These are phyloP conservation scores for Nymphaea thermarum DNA, from an alignment of 164 flowering plant species.

Conservation along the genomic window DNA sequence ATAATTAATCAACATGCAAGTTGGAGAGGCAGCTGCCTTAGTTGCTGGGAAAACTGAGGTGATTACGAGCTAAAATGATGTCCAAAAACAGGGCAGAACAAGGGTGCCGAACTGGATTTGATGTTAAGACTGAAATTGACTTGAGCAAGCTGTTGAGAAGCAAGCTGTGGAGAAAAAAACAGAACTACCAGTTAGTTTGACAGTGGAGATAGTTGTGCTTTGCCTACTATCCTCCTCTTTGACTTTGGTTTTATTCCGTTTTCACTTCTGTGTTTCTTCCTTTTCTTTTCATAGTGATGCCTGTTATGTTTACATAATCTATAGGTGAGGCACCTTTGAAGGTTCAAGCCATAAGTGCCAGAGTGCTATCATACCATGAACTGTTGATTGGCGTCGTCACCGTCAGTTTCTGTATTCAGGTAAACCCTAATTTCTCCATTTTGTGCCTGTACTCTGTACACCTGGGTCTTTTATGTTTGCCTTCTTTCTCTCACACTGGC, in stretches of 20 bases:
- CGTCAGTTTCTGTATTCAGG: background rate
- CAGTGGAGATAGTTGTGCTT: constrained; percentile 54
- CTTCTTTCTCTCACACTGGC: background rate
- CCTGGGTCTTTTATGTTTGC: background rate
- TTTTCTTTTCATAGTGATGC: background rate
- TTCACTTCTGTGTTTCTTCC: background rate
- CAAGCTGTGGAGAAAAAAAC: no score
- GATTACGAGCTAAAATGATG: no score
- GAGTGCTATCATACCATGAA: no score
- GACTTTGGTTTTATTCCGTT: background rate
- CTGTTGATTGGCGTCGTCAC: no score
- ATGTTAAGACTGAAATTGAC: no score
- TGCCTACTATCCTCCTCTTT: background rate
- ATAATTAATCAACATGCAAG: no score
- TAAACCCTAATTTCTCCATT: background rate
- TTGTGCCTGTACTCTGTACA: background rate
- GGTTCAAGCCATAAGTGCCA: constrained; percentile 67
- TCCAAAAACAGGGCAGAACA: no score
- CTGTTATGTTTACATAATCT: background rate
- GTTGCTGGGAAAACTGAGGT: no score
- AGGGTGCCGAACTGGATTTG: no score
- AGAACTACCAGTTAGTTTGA: constrained; percentile 74
- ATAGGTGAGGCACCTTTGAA: constrained; percentile 61
- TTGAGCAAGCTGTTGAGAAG: no score
- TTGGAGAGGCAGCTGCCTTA: no score